Conservation (phyloP, 2,329 filamentous ascomycete genomes). For the Hansfordia pulvinata region DNA sequence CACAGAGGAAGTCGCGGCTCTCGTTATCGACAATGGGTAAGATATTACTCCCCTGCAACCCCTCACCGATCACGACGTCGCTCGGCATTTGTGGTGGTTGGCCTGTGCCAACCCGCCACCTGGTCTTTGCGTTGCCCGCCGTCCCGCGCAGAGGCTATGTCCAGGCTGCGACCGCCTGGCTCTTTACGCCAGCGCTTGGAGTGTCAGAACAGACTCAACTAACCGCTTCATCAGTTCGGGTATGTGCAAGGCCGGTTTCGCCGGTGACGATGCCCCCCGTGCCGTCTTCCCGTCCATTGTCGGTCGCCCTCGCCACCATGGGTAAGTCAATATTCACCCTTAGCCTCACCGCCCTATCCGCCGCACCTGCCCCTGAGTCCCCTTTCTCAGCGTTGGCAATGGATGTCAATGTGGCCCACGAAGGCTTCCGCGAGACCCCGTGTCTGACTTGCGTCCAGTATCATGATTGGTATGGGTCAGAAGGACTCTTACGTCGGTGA, state of each 20-base stretch:
- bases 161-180: no score
- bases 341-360: constrained; percentile 3
- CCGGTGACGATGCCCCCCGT: constrained; percentile 99
- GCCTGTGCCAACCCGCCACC: no score
- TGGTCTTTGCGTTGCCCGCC: no score
- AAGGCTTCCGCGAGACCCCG: constrained; percentile 4
- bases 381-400: no score
- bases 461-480: constrained; percentile 99
- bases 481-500: constrained; percentile 99
- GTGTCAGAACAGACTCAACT: no score
- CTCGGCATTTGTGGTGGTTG: no score
- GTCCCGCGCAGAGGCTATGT: no score
- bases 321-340: constrained; percentile 48
- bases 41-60: constrained; percentile 33
- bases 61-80: constrained; percentile 29
- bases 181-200: no score
- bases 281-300: constrained; percentile 99
- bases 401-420: no score
- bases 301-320: constrained; percentile 98
- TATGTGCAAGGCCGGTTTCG: constrained; percentile 99
- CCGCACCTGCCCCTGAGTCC: no score
- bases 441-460: constrained; percentile 44
- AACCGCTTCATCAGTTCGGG: constrained; percentile 58
- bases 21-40: constrained; percentile 99
- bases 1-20: constrained; percentile 98